These are phyloP conservation scores for Thermothelomyces thermophilus DNA, from an alignment of 2,329 filamentous ascomycete genomes.

Conservation along the genomic window DNA sequence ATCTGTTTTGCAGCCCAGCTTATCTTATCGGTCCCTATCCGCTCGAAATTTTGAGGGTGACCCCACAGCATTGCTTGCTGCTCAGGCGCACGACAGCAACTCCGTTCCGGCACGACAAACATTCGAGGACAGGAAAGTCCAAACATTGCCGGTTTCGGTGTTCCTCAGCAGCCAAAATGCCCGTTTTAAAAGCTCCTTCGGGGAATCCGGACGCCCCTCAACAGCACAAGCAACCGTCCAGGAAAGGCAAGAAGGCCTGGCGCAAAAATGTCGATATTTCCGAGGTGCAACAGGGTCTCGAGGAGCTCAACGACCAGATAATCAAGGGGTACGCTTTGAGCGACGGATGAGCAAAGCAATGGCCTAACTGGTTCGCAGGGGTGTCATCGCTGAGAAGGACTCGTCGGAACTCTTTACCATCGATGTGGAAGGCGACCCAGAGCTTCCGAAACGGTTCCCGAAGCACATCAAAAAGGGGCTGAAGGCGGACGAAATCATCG, in stretches of 20 bases:
- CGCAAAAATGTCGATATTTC: constrained; percentile 95
- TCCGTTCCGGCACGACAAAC: no score
- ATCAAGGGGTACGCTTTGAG: constrained; percentile 64
- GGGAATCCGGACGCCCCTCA: constrained; percentile 58
- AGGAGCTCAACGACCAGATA: constrained; percentile 79
- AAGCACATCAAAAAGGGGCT: constrained; percentile 64
- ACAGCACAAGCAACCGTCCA: constrained; percentile 79
- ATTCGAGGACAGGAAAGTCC: background rate
- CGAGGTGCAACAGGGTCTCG: constrained; percentile 75
- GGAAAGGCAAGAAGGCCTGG: constrained; percentile 99
- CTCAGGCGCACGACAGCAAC: background rate
- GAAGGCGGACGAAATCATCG: constrained; percentile 87
- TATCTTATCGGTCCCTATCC: constrained; percentile 15
- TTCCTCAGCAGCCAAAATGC: constrained; percentile 36
- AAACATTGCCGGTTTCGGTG: background rate
- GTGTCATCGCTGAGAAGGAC: constrained; percentile 74
- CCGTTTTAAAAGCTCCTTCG: constrained; percentile 43
- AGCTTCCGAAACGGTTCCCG: constrained; percentile 39
- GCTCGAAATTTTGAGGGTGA: constrained; percentile 20
- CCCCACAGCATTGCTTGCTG: constrained; percentile 14
- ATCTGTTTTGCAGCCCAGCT: no score
- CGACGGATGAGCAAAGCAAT: background rate
- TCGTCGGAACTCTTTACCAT: constrained; percentile 80
- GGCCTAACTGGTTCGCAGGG: constrained; percentile 45
- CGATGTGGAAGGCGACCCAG: constrained; percentile 65